Base-by-base conservation (phyloP, 2,329 filamentous ascomycete genomes). In the Ramularia endophylla region DNA sequence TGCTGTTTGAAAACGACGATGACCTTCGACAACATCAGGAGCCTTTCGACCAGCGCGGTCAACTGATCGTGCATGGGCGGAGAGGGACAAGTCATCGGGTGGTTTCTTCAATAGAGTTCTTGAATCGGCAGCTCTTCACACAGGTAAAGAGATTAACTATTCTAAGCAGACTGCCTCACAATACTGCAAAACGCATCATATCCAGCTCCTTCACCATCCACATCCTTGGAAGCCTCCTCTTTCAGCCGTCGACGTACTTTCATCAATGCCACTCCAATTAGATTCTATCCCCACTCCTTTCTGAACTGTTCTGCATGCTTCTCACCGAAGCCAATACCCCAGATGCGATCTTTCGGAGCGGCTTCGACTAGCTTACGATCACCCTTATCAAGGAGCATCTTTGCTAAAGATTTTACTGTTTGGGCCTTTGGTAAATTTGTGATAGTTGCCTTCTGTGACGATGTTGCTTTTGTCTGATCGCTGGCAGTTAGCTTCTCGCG, bases 271-370 rank as follows among this genome's bases (percentile, higher is more conserved):
- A 15, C 5, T 11, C 35, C 35, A 29, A 37, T 25, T 4, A 31
- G 18, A 18, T 39, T 39, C n/a, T n/a, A 5, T 0, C 81, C 81
- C 81, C 81, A 85, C 2, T 58, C 8, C 12, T 16, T 5, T n/a
- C 27, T n/a, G 22, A 25, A 16, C 2, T 18, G 46, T 40, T 63
- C 66, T 2, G 79, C 80, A 52, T 71, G 63, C 16, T 62, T 64
- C 5, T 70, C 73, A 2, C 53, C 63, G 52, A 76, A 82, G 4
- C 81, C 81, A 30, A 85, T 66, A 1, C 80, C 81, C 81, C 81
- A 85, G 38, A 83, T 72, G 5, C 67, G 56, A 63, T 85, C 81
- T 44, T 60, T 67, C 8, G 78, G 75, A 20, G 59, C 62, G 2
- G 66, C 65, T 57, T 70, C 80, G 2, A 83, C 77, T 16, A 85